Evolutionary conservation across 139 green algal species (phyloP).

Genomic region (Auxenochlorella pyrenoidosa): DNA sequence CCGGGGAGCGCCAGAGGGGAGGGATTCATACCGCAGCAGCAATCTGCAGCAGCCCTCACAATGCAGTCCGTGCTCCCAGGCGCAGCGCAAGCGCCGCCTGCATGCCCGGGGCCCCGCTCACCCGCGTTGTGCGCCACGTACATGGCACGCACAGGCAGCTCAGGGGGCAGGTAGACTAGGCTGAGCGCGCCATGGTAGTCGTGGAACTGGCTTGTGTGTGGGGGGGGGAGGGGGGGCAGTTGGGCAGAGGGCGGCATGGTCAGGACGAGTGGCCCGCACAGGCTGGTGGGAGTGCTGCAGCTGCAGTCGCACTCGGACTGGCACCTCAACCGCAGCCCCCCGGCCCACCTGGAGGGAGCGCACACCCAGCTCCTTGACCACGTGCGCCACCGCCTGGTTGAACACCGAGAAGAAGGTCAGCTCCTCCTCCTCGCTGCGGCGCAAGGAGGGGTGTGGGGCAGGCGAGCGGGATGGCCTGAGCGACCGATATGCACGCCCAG

Average conservation of each 20-base stretch:
- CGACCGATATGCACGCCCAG: no score
- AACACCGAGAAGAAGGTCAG: slow-evolving; percentile 51
- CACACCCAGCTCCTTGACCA: slow-evolving; percentile 42
- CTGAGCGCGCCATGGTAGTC: slow-evolving; percentile 54
- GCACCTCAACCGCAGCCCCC: no score
- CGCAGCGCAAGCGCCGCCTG: slow-evolving; percentile 31
- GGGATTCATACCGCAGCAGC: no score
- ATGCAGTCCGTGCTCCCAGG: no score
- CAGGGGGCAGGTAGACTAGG: slow-evolving; percentile 48
- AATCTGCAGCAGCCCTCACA: no score
- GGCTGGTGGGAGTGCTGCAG: no score
- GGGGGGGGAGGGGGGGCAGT: no score
- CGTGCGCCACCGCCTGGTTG: slow-evolving; percentile 38
- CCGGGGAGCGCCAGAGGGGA: no score
- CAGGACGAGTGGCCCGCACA: no score
- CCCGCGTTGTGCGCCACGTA: slow-evolving; percentile 55
- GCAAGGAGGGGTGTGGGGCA: not conserved
- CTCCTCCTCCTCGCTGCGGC: slow-evolving; percentile 48
- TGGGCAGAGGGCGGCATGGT: no score
- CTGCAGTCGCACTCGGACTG: no score
- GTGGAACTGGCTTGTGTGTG: slow-evolving; percentile 36
- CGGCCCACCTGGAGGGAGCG: slow-evolving; percentile 29
- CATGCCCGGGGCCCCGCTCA: slow-evolving; percentile 51
- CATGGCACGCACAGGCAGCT: slow-evolving; percentile 26
- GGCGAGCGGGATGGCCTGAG: no score